Conservation (phyloP, 2,329 filamentous ascomycete species). For the Botrytis tulipae region DNA sequence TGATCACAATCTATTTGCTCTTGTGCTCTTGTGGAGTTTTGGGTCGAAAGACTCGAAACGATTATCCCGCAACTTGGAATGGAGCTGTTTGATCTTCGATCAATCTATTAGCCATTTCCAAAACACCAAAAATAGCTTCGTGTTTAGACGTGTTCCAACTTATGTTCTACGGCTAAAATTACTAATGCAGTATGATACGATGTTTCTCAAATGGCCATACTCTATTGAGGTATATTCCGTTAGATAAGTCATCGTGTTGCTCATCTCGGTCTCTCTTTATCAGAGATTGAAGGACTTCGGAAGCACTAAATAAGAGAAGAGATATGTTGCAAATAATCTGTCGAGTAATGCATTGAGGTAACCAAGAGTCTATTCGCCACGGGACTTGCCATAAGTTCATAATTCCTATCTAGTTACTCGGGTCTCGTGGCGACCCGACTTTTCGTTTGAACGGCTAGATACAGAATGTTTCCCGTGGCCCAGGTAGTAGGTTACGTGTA, state of each 20-base stretch:
- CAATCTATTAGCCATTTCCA: not conserved
- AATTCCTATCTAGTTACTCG: not conserved
- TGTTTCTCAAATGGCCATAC: not conserved
- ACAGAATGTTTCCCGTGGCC: conserved; percentile 17
- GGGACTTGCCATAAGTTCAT: conserved; percentile 16
- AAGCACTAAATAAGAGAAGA: not conserved
- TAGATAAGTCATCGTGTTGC: conserved; percentile 10
- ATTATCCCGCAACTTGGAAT: conserved; percentile 14
- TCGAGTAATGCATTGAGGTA: conserved; percentile 14
- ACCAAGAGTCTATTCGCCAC: conserved; percentile 8
- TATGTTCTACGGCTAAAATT: not conserved
- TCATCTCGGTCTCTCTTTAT: conserved; percentile 8
- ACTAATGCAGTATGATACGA: not conserved
- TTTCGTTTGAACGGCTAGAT: conserved; percentile 18
- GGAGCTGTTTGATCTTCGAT: conserved; percentile 17
- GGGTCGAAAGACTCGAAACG: conserved; percentile 5
- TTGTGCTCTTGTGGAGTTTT: conserved; percentile 8
- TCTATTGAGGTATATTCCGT: not conserved
- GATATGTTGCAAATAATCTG: not conserved
- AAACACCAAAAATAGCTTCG: conserved; percentile 10
- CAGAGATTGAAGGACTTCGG: conserved; percentile 19
- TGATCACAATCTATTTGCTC: conserved; percentile 14
- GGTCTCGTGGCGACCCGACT: conserved; percentile 19
- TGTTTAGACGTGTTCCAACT: conserved; percentile 1
- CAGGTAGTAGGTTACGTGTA: conserved; percentile 20